Evolutionary conservation across 148 eudicot species (phyloP).

Genomic region (Linanthus parryae): DNA sequence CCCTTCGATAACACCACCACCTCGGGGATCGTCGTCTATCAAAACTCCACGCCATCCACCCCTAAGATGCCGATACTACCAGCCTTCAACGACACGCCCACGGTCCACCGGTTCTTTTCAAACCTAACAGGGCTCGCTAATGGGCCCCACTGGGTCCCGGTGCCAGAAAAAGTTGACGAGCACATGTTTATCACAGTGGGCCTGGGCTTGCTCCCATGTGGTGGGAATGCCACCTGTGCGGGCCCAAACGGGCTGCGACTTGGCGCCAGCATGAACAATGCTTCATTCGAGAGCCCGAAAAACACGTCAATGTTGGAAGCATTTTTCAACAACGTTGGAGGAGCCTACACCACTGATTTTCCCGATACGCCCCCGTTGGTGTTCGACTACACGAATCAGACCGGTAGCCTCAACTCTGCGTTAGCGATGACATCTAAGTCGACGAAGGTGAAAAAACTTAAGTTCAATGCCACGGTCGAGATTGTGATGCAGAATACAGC

Average conservation of each 20-base stretch:
- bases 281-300: slow-evolving; percentile 37
- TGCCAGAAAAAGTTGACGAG: slow-evolving; percentile 31
- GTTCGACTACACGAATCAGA: slow-evolving; percentile 50
- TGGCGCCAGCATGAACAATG: slow-evolving; percentile 58
- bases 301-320: slow-evolving; percentile 48
- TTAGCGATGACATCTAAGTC: slow-evolving; percentile 30
- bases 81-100: slow-evolving; percentile 45
- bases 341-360: slow-evolving; percentile 47
- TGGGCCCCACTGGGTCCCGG: slow-evolving; percentile 37
- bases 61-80: slow-evolving; percentile 50
- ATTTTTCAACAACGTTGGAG: slow-evolving; percentile 22
- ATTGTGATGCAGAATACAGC: slow-evolving; percentile 62
- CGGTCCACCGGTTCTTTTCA: slow-evolving; percentile 40
- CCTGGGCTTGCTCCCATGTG: slow-evolving; percentile 45
- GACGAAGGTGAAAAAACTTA: slow-evolving; percentile 49
- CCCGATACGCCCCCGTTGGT: slow-evolving; percentile 37
- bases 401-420: slow-evolving; percentile 19
- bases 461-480: slow-evolving; percentile 50
- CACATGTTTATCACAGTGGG: slow-evolving; percentile 57
- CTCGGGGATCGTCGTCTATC: slow-evolving; percentile 45
- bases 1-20: slow-evolving; percentile 44
- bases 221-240: slow-evolving; percentile 27
- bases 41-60: slow-evolving; percentile 5
- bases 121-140: slow-evolving; percentile 40
- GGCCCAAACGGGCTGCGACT: slow-evolving; percentile 31